Evolutionary conservation across 2,329 filamentous ascomycete genomes (phyloP), one percentile per base, ranked within the genome.

Genomic region (Hysterium pulicare): DNA sequence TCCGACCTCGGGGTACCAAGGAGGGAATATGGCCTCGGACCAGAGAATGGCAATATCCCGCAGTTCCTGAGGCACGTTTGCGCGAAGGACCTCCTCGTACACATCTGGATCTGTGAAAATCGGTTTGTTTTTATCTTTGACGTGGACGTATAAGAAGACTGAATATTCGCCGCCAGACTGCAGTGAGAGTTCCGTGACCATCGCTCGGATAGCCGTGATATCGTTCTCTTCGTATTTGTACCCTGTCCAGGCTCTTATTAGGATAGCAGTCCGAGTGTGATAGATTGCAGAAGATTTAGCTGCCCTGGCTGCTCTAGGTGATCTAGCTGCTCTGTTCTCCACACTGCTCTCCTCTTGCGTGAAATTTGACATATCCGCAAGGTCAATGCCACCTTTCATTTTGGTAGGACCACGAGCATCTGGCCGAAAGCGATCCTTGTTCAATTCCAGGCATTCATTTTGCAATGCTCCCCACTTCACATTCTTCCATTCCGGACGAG

Each of bases 401-500:
- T 55, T 52, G 13, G 53, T 51, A 9, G 51, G 47, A 10, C 61
- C 52, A 71, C 72, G 61, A 73, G 69, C 68, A 19, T 55, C 53
- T 1, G 63, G 62, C 5, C 55, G 54, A 46, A 58, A 93, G 16
- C 88, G 79, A 28, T 77, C 76, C 44, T 77, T 72, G 65, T 94
- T 94, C 51, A 71, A 75, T 49, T 76, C 66, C 1, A 82, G 62
- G 57, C 87, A 93, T 21, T 77, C 67, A 39, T 80, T 71, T 60
- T 91, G 86, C 15, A 91, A 69, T 23, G 76, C 67, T 11, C 83
- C 83, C 87, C 87, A 93, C 48, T 80, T 75, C 23, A 89, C 77
- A 20, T 72, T 70, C 21, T 78, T 71, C 83, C 85, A 90, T 17
- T 81, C 69, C 6, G 80, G 64, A 2, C 61, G 53, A 9, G 49